Evolutionary conservation across 225 moss, liverwort and hornwort genomes (phyloP).

Genomic region (Pleurozium schreberi): DNA sequence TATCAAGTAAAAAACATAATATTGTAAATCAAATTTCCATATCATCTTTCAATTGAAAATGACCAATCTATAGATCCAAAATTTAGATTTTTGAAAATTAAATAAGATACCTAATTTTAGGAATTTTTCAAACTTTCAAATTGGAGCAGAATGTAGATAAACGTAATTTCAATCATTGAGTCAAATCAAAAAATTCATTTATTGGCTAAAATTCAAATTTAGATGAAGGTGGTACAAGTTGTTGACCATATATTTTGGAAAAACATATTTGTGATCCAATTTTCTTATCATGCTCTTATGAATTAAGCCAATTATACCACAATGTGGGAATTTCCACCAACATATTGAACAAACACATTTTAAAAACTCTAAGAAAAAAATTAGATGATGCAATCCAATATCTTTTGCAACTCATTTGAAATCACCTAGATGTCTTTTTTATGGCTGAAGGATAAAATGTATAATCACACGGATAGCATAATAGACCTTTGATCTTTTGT

Average conservation of each 20-base stretch:
- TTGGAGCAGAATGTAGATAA: not conserved
- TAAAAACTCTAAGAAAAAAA: not conserved
- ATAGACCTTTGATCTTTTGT: fast-evolving
- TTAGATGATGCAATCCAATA: not conserved
- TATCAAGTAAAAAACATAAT: too few relatives aligned
- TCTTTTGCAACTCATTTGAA: not conserved
- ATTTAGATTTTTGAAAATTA: too few relatives aligned
- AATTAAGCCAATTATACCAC: not conserved
- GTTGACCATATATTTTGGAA: not conserved
- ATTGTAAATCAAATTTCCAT: too few relatives aligned
- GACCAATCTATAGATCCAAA: too few relatives aligned
- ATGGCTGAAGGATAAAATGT: not conserved
- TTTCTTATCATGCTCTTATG: not conserved
- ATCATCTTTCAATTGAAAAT: too few relatives aligned
- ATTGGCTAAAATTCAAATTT: not conserved
- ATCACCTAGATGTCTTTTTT: not conserved
- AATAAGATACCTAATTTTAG: too few relatives aligned
- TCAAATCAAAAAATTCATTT: not conserved
- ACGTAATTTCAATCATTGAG: not conserved
- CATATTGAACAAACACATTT: not conserved
- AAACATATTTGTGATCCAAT: not conserved
- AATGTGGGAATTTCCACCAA: not conserved
- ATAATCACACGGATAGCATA: not conserved
- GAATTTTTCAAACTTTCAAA: not conserved
- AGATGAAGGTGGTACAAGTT: too few relatives aligned